These are phyloP conservation scores for Coemansia sp. DNA, from an alignment of 192 early-diverging fungal species.

Conservation along the genomic window DNA sequence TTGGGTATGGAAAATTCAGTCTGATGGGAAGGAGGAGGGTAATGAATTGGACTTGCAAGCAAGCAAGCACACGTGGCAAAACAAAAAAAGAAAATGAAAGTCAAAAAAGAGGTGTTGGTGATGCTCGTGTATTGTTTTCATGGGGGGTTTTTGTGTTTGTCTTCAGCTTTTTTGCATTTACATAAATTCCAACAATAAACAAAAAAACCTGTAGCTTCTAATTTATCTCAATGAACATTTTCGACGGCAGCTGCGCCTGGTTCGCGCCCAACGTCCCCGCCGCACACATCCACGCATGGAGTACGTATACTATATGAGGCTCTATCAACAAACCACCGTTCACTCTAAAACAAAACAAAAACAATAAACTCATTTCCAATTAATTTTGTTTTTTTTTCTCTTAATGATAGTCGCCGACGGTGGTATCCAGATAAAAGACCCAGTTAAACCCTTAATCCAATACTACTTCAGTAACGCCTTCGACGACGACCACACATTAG, in stretches of 20 bases:
- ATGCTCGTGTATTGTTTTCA: too few species aligned
- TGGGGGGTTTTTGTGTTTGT: too few species aligned
- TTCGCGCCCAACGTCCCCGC: conserved; percentile 46
- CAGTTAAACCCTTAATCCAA: conserved; percentile 18
- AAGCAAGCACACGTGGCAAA: too few species aligned
- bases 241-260: conserved; percentile 47
- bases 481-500: conserved; percentile 23
- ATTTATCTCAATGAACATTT: conserved; percentile 40
- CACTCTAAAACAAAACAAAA: too few species aligned
- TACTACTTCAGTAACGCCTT: conserved; percentile 48
- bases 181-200: neutral
- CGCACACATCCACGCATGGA: conserved; percentile 40
- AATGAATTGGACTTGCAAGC: too few species aligned
- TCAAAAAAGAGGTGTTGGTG: too few species aligned
- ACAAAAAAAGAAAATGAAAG: too few species aligned
- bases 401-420: conserved; percentile 26
- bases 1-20: too few species aligned
- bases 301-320: conserved; percentile 8
- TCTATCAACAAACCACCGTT: neutral
- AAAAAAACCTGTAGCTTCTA: neutral
- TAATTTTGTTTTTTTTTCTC: neutral
- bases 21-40: too few species aligned
- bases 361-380: too few species aligned
- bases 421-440: conserved; percentile 44
- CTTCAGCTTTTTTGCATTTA: too few species aligned